Conservation (phyloP, 345 rosid genomes). For the Sisymbrium irio region DNA sequence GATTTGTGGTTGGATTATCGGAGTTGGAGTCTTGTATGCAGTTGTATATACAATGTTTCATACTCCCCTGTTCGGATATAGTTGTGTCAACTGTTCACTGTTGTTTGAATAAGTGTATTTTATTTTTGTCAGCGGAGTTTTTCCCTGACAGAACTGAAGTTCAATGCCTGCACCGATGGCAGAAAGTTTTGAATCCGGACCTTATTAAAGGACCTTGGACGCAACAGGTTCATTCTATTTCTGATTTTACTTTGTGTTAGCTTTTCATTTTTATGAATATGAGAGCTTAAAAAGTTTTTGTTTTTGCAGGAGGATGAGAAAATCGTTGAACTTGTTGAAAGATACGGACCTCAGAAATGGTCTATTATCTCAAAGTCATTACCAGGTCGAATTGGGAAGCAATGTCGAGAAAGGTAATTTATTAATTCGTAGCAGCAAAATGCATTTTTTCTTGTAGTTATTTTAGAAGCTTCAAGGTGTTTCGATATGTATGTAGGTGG, state of each 20-base stretch:
- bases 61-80: background rate
- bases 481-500: conserved; percentile 62
- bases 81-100: background rate
- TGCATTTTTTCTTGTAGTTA: background rate
- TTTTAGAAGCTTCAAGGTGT: conserved; percentile 17
- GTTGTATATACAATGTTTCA: background rate
- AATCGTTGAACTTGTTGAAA: conserved; percentile 70
- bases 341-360: conserved; percentile 91
- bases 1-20: background rate
- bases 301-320: conserved; percentile 80
- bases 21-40: background rate
- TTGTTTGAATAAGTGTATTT: background rate
- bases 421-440: conserved; percentile 1
- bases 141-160: conserved; percentile 92
- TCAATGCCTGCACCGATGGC: conserved; percentile 99
- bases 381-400: conserved; percentile 97
- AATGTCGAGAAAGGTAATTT: conserved; percentile 89
- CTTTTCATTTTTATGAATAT: background rate
- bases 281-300: conserved; percentile 4
- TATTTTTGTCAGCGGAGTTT: conserved; percentile 62
- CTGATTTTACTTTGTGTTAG: background rate
- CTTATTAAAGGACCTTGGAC: conserved; percentile 99
- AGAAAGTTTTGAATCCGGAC: conserved; percentile 95
- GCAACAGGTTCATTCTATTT: conserved; percentile 59
- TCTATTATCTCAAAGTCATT: conserved; percentile 85